Evolutionary conservation across 2,329 filamentous ascomycete genomes (phyloP).

Genomic region (Harringtonia lauricola): DNA sequence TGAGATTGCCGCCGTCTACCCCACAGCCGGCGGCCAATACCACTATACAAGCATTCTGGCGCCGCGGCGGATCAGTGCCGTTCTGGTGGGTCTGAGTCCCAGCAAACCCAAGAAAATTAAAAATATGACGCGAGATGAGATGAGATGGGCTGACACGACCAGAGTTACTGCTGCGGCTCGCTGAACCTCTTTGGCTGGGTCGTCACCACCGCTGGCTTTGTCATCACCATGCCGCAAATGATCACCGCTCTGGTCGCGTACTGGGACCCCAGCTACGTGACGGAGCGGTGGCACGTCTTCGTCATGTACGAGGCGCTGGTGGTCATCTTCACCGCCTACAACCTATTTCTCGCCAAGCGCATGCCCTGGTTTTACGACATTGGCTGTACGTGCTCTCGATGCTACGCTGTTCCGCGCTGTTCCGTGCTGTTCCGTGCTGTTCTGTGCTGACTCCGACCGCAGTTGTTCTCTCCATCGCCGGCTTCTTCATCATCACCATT

Average conservation of each 20-base stretch:
- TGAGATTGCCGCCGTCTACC: conserved; percentile 23
- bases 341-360: conserved; percentile 4
- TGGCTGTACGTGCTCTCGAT: background rate
- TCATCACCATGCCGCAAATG: conserved; percentile 7
- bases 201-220: conserved; percentile 6
- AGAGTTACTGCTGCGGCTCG: conserved; percentile 10
- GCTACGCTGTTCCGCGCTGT: no score
- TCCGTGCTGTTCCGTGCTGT: no score
- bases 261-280: conserved; percentile 4
- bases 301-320: background rate
- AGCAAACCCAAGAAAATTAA: no score
- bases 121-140: no score
- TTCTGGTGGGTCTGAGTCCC: background rate
- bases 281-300: conserved; percentile 8
- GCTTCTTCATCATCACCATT: conserved; percentile 22
- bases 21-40: conserved; percentile 26
- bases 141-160: no score
- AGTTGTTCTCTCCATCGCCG: conserved; percentile 15
- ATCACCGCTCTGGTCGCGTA: conserved; percentile 1
- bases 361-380: background rate
- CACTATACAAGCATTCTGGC: conserved; percentile 22
- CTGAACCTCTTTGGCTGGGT: conserved; percentile 9
- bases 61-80: background rate
- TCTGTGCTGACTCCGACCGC: no score
- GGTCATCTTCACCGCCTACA: conserved; percentile 1